Evolutionary conservation across 768 basidiomycete species (phyloP), one percentile per base, ranked within the genome.

Genomic region (Mycena amicta): DNA sequence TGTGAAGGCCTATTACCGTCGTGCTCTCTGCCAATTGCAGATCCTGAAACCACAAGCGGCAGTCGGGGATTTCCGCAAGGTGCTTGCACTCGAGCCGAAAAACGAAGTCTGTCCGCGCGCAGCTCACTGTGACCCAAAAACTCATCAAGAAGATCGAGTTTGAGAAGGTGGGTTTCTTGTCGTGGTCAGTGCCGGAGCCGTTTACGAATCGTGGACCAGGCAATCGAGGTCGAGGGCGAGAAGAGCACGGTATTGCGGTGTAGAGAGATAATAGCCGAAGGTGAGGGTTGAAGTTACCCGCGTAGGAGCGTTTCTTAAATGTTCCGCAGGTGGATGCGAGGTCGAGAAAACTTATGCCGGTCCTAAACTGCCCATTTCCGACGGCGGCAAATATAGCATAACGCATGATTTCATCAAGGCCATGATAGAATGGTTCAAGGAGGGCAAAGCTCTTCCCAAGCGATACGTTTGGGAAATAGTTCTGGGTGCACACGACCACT

Each of bases 381-480:
- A 85, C 62, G 88, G 85, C 50, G 88, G 85, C 50, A 86, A 87
- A 74, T 93, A 84, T 73, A 76, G 72, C 50, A 90, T 95, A 62
- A 91, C 87, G 25, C 72, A 82, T 33, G 82, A 88, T 53, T 99
- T 98, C 71, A 79, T 99, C 60, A 80, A 82, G 62, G 81, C 76
- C 37, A 95, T 98, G 94, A 86, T 97, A 50, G 78, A 87, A 61
- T 92, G 87, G 87, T 98, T 97, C 76, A 95, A 95, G 77, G 83
- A 87, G 43, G 95, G 94, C n/a, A 97, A 97, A 71, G 80, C 88
- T n/a, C 74, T 98, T 47, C 86, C 93, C 3, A 87, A 88, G 72
- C 82, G 95, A 73, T 89, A 94, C 59, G 94, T 89, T 26, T 98
- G 94, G 95, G 94, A 98, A 75, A 98, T 99, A 64, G 82, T 95